phyloP scores from a whole-genome alignment of 1,139 yeast genomes.

The Yamadazyma diddensiae region DNA sequence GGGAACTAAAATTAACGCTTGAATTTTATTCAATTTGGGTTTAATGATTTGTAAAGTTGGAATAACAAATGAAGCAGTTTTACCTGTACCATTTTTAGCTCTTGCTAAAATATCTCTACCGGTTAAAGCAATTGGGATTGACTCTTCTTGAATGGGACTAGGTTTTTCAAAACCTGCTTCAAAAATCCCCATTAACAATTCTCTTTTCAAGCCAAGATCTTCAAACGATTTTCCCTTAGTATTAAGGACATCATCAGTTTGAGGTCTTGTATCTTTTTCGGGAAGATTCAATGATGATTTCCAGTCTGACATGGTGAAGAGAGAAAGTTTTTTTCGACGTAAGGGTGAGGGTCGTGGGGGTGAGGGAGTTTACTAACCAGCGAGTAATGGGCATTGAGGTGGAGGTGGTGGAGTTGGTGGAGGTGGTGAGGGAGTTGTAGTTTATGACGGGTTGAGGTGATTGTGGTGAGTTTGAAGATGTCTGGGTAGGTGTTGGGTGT shows the following conservation, averaged over 20 bases:
- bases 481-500: too few relatives aligned
- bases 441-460: too few relatives aligned
- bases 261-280: constrained; percentile 83
- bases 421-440: too few relatives aligned
- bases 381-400: too few relatives aligned
- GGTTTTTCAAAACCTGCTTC: constrained; percentile 99
- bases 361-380: too few relatives aligned
- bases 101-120: constrained; percentile 97
- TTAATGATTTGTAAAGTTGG: constrained; percentile 83
- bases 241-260: constrained; percentile 92
- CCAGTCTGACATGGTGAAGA: constrained; percentile 50
- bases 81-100: constrained; percentile 98
- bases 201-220: constrained; percentile 88
- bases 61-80: constrained; percentile 93
- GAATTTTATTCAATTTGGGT: constrained; percentile 81
- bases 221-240: constrained; percentile 92
- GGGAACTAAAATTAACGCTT: constrained; percentile 85
- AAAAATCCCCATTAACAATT: constrained; percentile 94
- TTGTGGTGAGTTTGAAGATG: too few relatives aligned
- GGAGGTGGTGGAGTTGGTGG: too few relatives aligned
- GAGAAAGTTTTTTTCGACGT: not conserved
- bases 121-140: constrained; percentile 91
- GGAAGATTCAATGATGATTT: constrained; percentile 74
- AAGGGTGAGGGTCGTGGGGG: too few relatives aligned
- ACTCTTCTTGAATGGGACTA: constrained; percentile 96